Percentiles rank a stretch among this genome's conserved stretches.
phyloP scores from a whole-genome alignment of 169 alveolate species.

The Theileria parva region DNA sequence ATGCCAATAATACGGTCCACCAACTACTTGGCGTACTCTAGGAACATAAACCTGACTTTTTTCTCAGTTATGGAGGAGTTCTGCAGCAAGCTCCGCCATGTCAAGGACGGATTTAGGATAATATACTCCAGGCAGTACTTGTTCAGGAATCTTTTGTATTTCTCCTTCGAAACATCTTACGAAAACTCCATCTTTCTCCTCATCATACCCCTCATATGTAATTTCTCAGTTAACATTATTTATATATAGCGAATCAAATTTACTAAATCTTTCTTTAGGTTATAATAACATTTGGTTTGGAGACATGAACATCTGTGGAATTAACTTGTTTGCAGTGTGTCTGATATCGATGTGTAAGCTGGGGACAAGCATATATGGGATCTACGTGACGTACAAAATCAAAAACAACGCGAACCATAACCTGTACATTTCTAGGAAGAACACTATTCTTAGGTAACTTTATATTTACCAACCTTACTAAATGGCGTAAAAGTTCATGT shows the following conservation, averaged over 20 bases:
- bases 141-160: slow-evolving; percentile 38
- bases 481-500: background rate
- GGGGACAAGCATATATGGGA: slow-evolving; percentile 39
- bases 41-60: slow-evolving; percentile 18
- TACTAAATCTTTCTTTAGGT: background rate
- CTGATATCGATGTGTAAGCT: slow-evolving; percentile 44
- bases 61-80: slow-evolving; percentile 25
- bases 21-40: slow-evolving; percentile 16
- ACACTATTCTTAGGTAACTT: background rate
- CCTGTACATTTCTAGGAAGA: slow-evolving; percentile 1
- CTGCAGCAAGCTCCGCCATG: slow-evolving; percentile 34
- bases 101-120: slow-evolving; percentile 40
- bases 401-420: background rate
- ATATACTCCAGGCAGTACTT: slow-evolving; percentile 14
- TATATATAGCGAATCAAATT: background rate
- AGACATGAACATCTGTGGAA: background rate
- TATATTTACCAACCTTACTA: background rate
- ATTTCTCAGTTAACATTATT: background rate
- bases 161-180: slow-evolving; percentile 59
- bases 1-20: slow-evolving; percentile 17
- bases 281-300: slow-evolving; percentile 1
- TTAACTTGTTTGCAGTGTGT: slow-evolving; percentile 35
- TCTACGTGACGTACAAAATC: slow-evolving; percentile 24
- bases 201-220: slow-evolving; percentile 39
- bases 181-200: slow-evolving; percentile 38